Base-by-base conservation (phyloP, 2,329 filamentous ascomycete species). In the Aspergillus costaricaensis region DNA sequence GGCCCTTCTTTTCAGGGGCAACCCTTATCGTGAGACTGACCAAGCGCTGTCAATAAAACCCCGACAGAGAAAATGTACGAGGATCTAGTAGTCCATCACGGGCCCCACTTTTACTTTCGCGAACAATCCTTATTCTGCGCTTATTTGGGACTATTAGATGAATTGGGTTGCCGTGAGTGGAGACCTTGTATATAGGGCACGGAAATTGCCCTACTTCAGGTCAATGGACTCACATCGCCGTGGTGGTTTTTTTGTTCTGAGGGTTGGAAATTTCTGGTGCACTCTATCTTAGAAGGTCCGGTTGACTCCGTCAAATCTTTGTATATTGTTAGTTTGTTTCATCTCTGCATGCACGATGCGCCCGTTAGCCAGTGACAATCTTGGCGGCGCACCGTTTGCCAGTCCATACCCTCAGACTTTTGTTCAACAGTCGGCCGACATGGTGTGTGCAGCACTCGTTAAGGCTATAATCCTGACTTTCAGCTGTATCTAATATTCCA, bases 121-220 rank as follows among this genome's bases (percentile, higher is more conserved):
- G 39, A 32, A 55, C 41, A 32, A 32, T 55, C 53, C 53, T 55
- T 43, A 15, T 55, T 43, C 19, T 55, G 27, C 53, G 53, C 53
- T 55, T 55, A 32, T 43, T 55, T 23, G 62, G 30, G 30, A 49
- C 58, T 48, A 58, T 50, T 44, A 23, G 38, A 44, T 30, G 48
- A 50, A 55, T 43, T 43, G 32, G 38, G 15, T 55, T 60, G 41
- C 43, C 30, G 23, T 43, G 43, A 12, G 60, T 62, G 60, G 60
- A 32, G 61, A 48, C 57, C 53, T 36, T 58, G 41, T 52, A 63
- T 62, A 38, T 55, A 59, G 43, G 51, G 53, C 50, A 19, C 39
- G 41, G 54, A 62, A 52, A 55, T 56, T 59, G 52, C 56, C 21
- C 51, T 57, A 61, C 54, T 55, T 30, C 43, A 30, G 38, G 48